Percentiles rank a stretch among this genome's conserved stretches.
Conservation (phyloP, 2,329 filamentous ascomycete species). For the Arthrobotrys pseudoclavata region DNA sequence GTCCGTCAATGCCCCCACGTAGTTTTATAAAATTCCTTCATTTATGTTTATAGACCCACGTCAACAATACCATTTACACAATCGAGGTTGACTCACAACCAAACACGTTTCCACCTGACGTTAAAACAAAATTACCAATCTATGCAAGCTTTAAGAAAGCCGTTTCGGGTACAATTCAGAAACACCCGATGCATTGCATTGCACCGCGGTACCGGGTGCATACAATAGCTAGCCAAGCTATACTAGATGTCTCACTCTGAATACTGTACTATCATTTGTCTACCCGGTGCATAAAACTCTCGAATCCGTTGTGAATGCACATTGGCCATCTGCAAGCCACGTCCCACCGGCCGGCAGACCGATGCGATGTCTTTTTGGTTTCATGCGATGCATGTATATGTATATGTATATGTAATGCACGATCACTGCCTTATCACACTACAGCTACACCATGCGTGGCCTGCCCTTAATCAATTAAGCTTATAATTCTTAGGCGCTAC, state of each 20-base stretch:
- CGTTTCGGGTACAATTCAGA: slow-evolving; percentile 17
- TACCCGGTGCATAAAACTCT: too few relatives aligned
- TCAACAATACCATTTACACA: not conserved
- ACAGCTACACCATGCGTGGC: not conserved
- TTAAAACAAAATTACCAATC: not conserved
- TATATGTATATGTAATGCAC: slow-evolving; percentile 3
- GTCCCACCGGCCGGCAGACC: not conserved
- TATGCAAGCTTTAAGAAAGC: not conserved
- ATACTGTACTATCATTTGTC: too few relatives aligned
- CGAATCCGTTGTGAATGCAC: too few relatives aligned
- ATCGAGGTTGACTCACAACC: not conserved
- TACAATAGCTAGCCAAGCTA: not conserved
- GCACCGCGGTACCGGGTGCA: not conserved
- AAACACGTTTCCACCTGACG: slow-evolving; percentile 20
- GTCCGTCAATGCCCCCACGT: too few relatives aligned
- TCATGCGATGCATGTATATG: slow-evolving; percentile 22
- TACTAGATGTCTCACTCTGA: not conserved
- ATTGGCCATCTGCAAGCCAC: not conserved
- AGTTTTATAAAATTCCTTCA: not conserved
- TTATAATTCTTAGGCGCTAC: not conserved
- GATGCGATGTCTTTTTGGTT: not conserved
- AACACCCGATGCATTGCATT: slow-evolving; percentile 11
- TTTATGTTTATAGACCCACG: too few relatives aligned
- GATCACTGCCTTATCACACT: not conserved
- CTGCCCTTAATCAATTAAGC: not conserved